Conservation (phyloP, 768 basidiomycete genomes). For the Gymnopilus dilepis region DNA sequence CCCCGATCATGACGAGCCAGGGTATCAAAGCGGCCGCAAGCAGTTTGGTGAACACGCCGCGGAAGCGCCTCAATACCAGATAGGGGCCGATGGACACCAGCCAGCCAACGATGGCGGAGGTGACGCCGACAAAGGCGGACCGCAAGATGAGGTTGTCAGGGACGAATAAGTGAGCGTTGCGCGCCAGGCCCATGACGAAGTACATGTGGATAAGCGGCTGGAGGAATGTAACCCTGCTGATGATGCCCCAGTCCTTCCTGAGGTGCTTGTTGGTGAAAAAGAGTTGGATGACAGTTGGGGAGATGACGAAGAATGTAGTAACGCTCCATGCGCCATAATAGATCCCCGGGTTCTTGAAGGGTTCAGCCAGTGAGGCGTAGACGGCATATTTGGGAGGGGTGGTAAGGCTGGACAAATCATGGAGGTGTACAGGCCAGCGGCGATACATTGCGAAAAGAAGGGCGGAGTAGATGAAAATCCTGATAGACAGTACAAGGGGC, state of each 20-base stretch:
- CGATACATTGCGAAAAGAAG: background rate
- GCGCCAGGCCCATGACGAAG: constrained; percentile 5
- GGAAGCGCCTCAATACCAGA: background rate
- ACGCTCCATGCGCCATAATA: background rate
- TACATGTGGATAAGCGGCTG: constrained; percentile 12
- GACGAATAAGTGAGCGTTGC: background rate
- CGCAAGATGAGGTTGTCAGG: background rate
- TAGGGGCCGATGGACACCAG: background rate
- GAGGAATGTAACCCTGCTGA: background rate
- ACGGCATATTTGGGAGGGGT: too few relatives aligned
- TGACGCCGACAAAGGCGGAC: background rate
- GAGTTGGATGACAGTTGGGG: background rate
- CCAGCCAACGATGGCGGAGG: background rate
- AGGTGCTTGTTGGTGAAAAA: background rate
- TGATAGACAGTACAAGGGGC: background rate
- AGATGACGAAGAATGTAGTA: background rate
- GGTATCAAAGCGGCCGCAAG: background rate
- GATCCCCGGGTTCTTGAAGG: background rate
- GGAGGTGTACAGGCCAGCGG: background rate
- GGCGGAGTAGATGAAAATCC: background rate
- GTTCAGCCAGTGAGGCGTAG: background rate
- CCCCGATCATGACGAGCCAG: background rate
- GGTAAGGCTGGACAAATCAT: background rate
- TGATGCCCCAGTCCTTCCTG: background rate
- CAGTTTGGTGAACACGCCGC: background rate